Evolutionary conservation across 805 yeast genomes (phyloP), one percentile per base, ranked within the genome.

Genomic region (Lipomyces yamanashiensis): DNA sequence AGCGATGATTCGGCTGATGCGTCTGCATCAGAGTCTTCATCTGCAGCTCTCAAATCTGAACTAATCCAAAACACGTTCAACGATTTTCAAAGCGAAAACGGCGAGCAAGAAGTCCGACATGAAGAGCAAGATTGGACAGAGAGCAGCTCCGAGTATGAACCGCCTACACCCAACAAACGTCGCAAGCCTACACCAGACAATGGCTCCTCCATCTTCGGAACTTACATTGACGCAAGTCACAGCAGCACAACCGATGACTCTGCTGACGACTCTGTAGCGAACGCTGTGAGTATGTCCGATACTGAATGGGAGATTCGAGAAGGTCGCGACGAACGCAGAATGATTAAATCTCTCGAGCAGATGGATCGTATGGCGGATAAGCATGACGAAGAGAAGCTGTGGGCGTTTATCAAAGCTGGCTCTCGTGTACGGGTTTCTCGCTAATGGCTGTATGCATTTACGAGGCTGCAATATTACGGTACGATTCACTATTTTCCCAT

Each of bases 281-380:
- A 23, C 47, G 57, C 33, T n/a, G 21, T 36, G 3, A 34, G 36
- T 36, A 50, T 50, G 48, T 50, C 54, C 13, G 55, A 58, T 21
- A 45, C 56, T n/a, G 53, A 58, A 37, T 52, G 56, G 61, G 57
- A 59, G 37, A 39, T 28, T 34, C 58, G 53, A 12, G 63, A 48
- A 43, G 13, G 36, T 1, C 41, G 40, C 9, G 50, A 47, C 19
- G 63, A 59, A 21, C 15, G 15, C 10, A 28, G 56, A 13, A 41
- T 39, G 51, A 37, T 59, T 10, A 33, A 33, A 13, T 54, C 47
- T 9, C 12, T 59, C 13, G 59, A 59, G 36, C n/a, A 21, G 6
- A 13, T 33, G 21, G 63, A 59, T 23, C 36, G 45, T 21, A 23
- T 7, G 7, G 28, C 49, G 12, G 63, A 59, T 43, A 49, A 15